Conservation (phyloP, 2,329 filamentous ascomycete species). For the Cladosporium sp. region DNA sequence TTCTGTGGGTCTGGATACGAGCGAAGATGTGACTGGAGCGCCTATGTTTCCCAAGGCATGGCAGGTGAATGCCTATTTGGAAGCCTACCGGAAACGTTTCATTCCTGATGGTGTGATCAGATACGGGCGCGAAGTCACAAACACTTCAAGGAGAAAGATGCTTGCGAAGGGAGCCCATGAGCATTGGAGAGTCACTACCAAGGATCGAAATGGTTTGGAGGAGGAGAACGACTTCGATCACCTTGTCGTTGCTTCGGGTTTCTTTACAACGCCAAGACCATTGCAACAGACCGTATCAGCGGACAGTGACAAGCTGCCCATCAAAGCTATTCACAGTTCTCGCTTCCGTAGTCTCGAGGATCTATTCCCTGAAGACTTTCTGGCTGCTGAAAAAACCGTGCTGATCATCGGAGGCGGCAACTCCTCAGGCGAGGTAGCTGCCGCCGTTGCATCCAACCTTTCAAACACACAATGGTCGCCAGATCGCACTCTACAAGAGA, state of each 20-base stretch:
- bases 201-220: constrained; percentile 24
- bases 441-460: constrained; percentile 68
- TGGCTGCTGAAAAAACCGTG: constrained; percentile 57
- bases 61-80: constrained; percentile 73
- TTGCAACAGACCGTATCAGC: constrained; percentile 50
- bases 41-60: constrained; percentile 74
- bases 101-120: constrained; percentile 52
- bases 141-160: constrained; percentile 12
- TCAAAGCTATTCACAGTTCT: constrained; percentile 67
- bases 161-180: constrained; percentile 12
- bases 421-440: constrained; percentile 76
- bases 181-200: constrained; percentile 28
- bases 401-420: constrained; percentile 78
- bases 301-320: background rate
- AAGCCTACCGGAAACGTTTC: constrained; percentile 63
- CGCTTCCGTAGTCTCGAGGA: constrained; percentile 58
- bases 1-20: constrained; percentile 38
- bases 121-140: constrained; percentile 34
- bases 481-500: constrained; percentile 23
- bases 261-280: constrained; percentile 66
- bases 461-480: constrained; percentile 63
- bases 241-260: constrained; percentile 72
- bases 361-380: constrained; percentile 24
- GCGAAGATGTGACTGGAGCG: background rate
- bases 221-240: constrained; percentile 60